These are phyloP conservation scores for Hyphopichia pseudoburtonii DNA, from an alignment of 1,139 yeast genomes.

Conservation along the genomic window DNA sequence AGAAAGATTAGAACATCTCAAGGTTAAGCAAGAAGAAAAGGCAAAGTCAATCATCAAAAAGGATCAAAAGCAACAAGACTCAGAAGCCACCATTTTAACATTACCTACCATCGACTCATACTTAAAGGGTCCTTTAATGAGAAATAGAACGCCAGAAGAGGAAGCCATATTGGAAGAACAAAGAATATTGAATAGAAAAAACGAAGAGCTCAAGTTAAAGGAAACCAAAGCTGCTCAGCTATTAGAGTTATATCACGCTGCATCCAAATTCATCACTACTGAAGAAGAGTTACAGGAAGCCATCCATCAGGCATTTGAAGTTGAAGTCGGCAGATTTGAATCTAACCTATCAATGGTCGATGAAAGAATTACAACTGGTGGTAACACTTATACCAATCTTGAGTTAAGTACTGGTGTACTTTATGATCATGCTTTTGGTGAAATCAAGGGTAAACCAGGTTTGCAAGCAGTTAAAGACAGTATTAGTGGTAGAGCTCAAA, in stretches of 20 bases:
- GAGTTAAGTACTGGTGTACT: conserved; percentile 33
- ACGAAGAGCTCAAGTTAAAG: conserved; percentile 29
- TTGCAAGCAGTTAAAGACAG: conserved; percentile 44
- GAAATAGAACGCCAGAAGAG: conserved; percentile 72
- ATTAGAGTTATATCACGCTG: conserved; percentile 70
- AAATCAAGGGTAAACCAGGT: conserved; percentile 47
- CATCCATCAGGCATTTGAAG: conserved; percentile 57
- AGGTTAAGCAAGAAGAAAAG: conserved; percentile 24
- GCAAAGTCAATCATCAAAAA: conserved; percentile 22
- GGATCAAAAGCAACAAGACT: conserved; percentile 17
- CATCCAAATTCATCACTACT: conserved; percentile 63
- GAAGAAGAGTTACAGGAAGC: conserved; percentile 61
- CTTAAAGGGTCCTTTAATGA: conserved; percentile 67
- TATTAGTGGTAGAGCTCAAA: conserved; percentile 38
- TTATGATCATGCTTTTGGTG: conserved; percentile 37
- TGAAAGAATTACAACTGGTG: conserved; percentile 35
- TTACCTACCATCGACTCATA: conserved; percentile 78
- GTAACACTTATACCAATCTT: conserved; percentile 27
- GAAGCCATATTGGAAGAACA: conserved; percentile 43
- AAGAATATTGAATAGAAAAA: conserved; percentile 36
- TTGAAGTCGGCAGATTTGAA: conserved; percentile 39
- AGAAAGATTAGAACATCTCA: conserved; percentile 37
- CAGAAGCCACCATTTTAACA: conserved; percentile 62
- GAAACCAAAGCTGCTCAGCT: conserved; percentile 55
- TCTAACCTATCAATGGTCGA: conserved; percentile 33